These are phyloP conservation scores for Eragrostis curvula DNA, from an alignment of 176 grass and related monocot genomes.

Conservation along the genomic window DNA sequence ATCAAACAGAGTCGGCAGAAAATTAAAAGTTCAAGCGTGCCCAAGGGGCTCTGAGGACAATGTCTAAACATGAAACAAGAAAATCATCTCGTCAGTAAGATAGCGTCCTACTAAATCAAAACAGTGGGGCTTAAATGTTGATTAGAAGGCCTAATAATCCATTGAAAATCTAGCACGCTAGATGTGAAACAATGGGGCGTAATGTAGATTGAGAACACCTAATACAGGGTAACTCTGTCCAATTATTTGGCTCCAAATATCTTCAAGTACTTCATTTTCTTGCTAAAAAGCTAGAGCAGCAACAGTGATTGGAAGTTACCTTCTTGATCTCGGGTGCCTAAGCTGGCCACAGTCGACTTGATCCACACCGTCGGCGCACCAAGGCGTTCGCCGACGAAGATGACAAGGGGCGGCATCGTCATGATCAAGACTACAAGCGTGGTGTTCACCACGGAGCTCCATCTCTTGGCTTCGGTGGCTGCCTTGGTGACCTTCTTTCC, in stretches of 20 bases:
- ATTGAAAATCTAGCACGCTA: no score
- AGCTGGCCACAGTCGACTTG: conserved; percentile 21
- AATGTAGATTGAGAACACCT: not conserved
- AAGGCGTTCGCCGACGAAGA: conserved; percentile 18
- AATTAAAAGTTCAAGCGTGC: not conserved
- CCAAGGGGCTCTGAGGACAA: no score
- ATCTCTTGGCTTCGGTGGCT: conserved; percentile 1
- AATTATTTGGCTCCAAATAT: not conserved
- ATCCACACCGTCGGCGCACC: conserved; percentile 36
- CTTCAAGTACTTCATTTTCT: not conserved
- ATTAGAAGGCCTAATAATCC: no score
- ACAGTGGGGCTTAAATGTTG: no score
- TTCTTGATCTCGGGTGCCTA: not conserved
- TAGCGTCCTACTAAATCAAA: no score
- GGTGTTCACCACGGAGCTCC: conserved; percentile 28
- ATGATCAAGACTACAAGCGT: conserved; percentile 36
- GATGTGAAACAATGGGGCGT: not conserved
- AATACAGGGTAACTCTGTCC: no score
- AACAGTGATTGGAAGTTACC: not conserved
- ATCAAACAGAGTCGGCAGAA: not conserved
- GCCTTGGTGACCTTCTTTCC: conserved; percentile 28
- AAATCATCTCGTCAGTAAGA: no score
- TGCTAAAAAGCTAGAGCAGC: not conserved
- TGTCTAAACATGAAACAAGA: no score
- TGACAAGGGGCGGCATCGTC: conserved; percentile 4